These are phyloP conservation scores for Paramarasmius palmivorus DNA, from an alignment of 1,284 basidiomycete species.

Conservation along the genomic window DNA sequence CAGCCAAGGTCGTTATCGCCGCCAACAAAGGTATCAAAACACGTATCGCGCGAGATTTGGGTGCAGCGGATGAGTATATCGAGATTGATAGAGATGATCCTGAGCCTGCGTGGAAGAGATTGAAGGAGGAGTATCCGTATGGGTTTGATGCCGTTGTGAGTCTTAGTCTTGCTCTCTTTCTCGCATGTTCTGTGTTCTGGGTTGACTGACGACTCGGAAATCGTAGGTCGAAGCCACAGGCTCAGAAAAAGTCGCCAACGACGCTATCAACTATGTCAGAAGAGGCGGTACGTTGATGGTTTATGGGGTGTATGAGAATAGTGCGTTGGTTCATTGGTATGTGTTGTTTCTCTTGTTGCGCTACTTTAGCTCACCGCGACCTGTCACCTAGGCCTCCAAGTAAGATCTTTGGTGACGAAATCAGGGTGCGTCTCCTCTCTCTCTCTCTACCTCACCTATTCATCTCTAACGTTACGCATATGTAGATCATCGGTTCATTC, in stretches of 20 bases:
- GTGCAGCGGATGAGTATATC: constrained; percentile 80
- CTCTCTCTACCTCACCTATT: not conserved
- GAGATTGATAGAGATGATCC: constrained; percentile 79
- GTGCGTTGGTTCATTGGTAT: constrained; percentile 47
- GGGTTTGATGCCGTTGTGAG: constrained; percentile 84
- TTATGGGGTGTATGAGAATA: too few relatives aligned
- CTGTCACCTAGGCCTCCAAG: too few relatives aligned
- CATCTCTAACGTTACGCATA: constrained; percentile 6
- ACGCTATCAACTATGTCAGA: too few relatives aligned
- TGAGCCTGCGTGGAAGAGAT: constrained; percentile 71
- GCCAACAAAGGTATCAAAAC: constrained; percentile 89
- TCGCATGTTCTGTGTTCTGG: too few relatives aligned
- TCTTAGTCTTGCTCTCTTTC: not conserved
- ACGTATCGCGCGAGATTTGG: constrained; percentile 74
- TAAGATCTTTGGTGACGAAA: too few relatives aligned
- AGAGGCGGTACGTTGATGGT: too few relatives aligned
- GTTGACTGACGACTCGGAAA: not conserved
- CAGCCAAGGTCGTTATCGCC: constrained; percentile 72
- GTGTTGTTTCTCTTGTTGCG: constrained; percentile 59
- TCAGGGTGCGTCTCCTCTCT: too few relatives aligned
- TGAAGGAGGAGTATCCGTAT: constrained; percentile 79
- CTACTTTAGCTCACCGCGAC: too few relatives aligned
- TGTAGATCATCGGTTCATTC: constrained; percentile 82
- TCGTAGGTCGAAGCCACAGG: too few relatives aligned
- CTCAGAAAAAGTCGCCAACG: too few relatives aligned